Evolutionary conservation across 2,329 filamentous ascomycete species (phyloP).

Genomic region (Ascochyta clinopodiicola): DNA sequence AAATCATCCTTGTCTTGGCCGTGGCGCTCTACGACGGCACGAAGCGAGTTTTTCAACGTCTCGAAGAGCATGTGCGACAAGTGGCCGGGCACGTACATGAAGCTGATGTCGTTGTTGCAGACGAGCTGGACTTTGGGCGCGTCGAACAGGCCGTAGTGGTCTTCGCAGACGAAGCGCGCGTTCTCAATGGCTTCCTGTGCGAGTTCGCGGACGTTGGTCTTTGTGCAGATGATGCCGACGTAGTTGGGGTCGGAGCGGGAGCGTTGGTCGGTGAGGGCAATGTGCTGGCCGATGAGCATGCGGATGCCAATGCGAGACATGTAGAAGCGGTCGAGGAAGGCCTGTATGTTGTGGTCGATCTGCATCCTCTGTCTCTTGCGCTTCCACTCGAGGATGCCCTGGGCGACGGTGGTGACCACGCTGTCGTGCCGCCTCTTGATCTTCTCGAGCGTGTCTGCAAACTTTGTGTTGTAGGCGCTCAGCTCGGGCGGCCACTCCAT

Average conservation of each 20-base stretch:
- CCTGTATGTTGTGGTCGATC: conserved; percentile 96
- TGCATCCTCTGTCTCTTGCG: conserved; percentile 95
- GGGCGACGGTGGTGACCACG: conserved; percentile 96
- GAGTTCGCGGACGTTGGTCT: conserved; percentile 93
- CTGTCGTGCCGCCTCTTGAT: conserved; percentile 97
- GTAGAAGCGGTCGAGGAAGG: conserved; percentile 98
- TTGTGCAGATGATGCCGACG: conserved; percentile 98
- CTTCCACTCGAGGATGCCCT: conserved; percentile 98
- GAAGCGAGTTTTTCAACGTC: conserved; percentile 96
- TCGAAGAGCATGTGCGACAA: conserved; percentile 99
- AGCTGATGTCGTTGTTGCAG: conserved; percentile 91
- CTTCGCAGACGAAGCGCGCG: conserved; percentile 97
- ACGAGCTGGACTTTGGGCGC: conserved; percentile 96
- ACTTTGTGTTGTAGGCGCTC: conserved; percentile 90
- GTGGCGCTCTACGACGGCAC: conserved; percentile 94
- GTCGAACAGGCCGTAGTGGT: conserved; percentile 97
- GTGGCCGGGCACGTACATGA: conserved; percentile 99
- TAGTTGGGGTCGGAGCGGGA: conserved; percentile 90
- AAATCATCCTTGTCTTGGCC: conserved; percentile 96
- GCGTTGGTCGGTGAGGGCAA: conserved; percentile 92
- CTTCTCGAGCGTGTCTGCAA: conserved; percentile 84
- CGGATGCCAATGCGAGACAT: conserved; percentile 99
- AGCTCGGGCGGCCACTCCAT: conserved; percentile 93
- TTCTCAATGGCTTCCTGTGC: conserved; percentile 98
- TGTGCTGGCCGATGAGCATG: conserved; percentile 99